Percentiles rank a stretch among this genome's conserved stretches.
Evolutionary conservation across 345 rosid genomes (phyloP).

Genomic region (Angophora floribunda): DNA sequence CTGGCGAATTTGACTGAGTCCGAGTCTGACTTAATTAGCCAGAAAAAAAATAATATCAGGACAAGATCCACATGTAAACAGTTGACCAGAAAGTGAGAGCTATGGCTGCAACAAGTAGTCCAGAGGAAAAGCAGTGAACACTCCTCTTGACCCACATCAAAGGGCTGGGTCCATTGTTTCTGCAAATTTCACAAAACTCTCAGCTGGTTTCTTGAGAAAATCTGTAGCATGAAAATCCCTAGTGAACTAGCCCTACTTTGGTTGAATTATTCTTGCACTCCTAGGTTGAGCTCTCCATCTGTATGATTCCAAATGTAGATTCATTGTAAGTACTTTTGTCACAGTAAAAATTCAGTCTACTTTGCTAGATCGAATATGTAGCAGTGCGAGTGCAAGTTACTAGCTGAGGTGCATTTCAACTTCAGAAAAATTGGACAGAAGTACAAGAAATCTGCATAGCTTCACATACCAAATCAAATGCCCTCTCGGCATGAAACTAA

Average conservation of each 20-base stretch:
- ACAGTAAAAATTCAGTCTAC: neutral
- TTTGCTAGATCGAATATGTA: neutral
- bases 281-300: neutral
- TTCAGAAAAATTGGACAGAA: neutral
- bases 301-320: neutral
- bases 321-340: neutral
- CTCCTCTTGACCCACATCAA: conserved; percentile 84
- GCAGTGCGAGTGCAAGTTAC: neutral
- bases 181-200: conserved; percentile 5
- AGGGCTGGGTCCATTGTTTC: conserved; percentile 86
- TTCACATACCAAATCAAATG: neutral
- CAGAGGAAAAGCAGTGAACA: conserved; percentile 79
- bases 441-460: neutral
- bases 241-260: neutral
- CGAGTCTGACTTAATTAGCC: neutral
- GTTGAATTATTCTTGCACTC: neutral
- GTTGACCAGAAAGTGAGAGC: conserved; percentile 84
- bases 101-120: conserved; percentile 74
- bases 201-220: neutral
- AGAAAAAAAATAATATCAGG: conserved; percentile 8
- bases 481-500: neutral
- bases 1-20: neutral
- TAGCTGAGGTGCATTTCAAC: neutral
- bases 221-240: neutral
- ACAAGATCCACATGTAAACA: conserved; percentile 59